These are phyloP conservation scores for Alternaria longipes DNA, from an alignment of 2,329 filamentous ascomycete species.

Conservation along the genomic window DNA sequence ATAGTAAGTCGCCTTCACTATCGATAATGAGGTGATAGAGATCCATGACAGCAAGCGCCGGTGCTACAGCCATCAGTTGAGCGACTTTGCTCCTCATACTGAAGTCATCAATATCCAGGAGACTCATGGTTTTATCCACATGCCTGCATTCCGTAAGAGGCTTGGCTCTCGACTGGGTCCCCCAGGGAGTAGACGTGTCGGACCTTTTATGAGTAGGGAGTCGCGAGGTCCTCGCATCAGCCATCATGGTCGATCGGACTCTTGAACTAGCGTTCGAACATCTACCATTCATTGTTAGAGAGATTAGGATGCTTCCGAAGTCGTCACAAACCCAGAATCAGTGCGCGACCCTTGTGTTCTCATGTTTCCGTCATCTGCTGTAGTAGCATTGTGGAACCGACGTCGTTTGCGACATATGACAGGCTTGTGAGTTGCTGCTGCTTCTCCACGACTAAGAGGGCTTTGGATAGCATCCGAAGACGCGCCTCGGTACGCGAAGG, in stretches of 20 bases:
- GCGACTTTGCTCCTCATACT: constrained; percentile 25
- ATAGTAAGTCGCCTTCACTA: constrained; percentile 12
- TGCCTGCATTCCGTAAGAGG: neutral
- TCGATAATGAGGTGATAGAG: constrained; percentile 30
- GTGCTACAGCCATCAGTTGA: constrained; percentile 29
- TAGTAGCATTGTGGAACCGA: neutral
- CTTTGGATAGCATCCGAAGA: neutral
- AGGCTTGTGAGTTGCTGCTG: neutral
- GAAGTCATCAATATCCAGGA: constrained; percentile 28
- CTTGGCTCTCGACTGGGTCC: neutral
- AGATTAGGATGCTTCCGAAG: rapidly evolving
- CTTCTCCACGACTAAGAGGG: neutral
- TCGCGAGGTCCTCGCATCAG: neutral
- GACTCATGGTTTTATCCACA: constrained; percentile 2
- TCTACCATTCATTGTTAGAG: neutral
- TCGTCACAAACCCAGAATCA: neutral
- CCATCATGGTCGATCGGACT: constrained; percentile 5
- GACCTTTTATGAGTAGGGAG: neutral
- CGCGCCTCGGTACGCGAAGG: neutral
- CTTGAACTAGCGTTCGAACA: neutral
- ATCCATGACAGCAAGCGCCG: constrained; percentile 23
- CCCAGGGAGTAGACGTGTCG: neutral
- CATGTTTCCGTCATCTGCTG: neutral
- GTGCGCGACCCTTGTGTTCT: neutral
- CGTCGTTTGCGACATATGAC: neutral